phyloP scores from a whole-genome alignment of 371 early-diverging fungal genomes.

The Batkoa obscura region DNA sequence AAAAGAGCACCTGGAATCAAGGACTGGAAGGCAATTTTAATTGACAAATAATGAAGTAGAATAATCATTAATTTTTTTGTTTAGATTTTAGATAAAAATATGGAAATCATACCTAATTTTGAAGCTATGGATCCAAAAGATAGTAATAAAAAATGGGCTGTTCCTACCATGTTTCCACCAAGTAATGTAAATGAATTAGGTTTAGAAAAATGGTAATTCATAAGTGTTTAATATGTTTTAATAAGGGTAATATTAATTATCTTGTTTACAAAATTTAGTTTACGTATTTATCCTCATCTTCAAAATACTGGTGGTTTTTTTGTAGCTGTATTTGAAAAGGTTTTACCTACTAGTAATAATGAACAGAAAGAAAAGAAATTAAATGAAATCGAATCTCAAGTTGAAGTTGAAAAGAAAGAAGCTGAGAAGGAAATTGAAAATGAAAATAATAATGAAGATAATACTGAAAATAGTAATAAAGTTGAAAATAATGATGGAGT shows the following conservation, averaged over 20 bases:
- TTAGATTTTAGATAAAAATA: slow-evolving; percentile 12
- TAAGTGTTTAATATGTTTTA: not conserved
- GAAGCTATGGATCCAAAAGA: slow-evolving; percentile 33
- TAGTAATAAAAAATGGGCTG: slow-evolving; percentile 21
- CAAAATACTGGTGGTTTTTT: slow-evolving; percentile 99
- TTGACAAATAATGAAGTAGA: not conserved
- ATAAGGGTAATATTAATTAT: not conserved
- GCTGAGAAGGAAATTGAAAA: slow-evolving; percentile 5
- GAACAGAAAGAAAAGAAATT: slow-evolving; percentile 11
- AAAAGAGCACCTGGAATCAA: slow-evolving; percentile 58
- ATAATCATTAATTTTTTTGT: not conserved
- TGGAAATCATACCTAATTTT: slow-evolving; percentile 23
- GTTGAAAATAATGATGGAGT: slow-evolving; percentile 5
- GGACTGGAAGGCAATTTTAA: slow-evolving; percentile 59
- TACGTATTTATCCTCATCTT: slow-evolving; percentile 88
- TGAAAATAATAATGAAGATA: slow-evolving; percentile 10
- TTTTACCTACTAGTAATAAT: slow-evolving; percentile 33
- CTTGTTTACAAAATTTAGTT: slow-evolving; percentile 13
- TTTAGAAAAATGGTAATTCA: slow-evolving; percentile 53
- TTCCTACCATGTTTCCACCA: slow-evolving; percentile 50
- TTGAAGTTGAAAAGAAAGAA: slow-evolving; percentile 12
- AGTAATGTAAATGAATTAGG: slow-evolving; percentile 37
- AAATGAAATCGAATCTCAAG: slow-evolving; percentile 13
- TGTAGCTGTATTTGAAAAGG: slow-evolving; percentile 90
- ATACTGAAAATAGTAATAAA: slow-evolving; percentile 1